Conservation (phyloP, 2,329 filamentous ascomycete species). For the Dactylellina cionopaga region DNA sequence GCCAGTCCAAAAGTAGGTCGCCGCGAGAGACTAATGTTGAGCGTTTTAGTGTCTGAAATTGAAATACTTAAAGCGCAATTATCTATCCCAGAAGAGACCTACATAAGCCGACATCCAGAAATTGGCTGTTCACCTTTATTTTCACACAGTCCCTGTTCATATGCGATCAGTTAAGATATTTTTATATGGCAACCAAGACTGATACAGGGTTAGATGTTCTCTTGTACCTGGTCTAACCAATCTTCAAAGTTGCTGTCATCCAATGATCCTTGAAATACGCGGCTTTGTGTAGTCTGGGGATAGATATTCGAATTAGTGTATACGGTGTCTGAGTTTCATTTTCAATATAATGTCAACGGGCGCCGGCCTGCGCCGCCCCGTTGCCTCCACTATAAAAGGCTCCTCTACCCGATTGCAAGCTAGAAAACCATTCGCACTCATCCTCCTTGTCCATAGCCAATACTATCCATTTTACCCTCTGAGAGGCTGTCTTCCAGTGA, state of each 20-base stretch:
- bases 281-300: conserved; percentile 9
- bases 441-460: too few species aligned
- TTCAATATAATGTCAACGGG: too few species aligned
- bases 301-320: background rate
- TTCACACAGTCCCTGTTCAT: background rate
- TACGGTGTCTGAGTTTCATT: background rate
- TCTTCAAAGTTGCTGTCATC: conserved; percentile 30
- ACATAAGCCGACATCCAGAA: conserved; percentile 16
- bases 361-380: too few species aligned
- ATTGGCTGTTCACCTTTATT: conserved; percentile 16
- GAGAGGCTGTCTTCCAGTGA: too few species aligned
- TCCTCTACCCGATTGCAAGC: too few species aligned
- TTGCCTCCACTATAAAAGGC: too few species aligned
- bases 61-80: background rate
- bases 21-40: background rate
- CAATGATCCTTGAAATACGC: conserved; percentile 6
- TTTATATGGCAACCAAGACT: background rate
- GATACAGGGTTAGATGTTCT: too few species aligned
- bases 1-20: conserved; percentile 16
- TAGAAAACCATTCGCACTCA: too few species aligned
- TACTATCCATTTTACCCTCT: too few species aligned
- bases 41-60: background rate
- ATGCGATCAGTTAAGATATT: background rate
- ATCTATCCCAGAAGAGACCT: background rate
- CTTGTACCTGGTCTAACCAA: conserved; percentile 19